Percentiles rank a stretch among this genome's conserved stretches.
phyloP scores from a whole-genome alignment of 164 flowering plant species.

The Aristolochia contorta region DNA sequence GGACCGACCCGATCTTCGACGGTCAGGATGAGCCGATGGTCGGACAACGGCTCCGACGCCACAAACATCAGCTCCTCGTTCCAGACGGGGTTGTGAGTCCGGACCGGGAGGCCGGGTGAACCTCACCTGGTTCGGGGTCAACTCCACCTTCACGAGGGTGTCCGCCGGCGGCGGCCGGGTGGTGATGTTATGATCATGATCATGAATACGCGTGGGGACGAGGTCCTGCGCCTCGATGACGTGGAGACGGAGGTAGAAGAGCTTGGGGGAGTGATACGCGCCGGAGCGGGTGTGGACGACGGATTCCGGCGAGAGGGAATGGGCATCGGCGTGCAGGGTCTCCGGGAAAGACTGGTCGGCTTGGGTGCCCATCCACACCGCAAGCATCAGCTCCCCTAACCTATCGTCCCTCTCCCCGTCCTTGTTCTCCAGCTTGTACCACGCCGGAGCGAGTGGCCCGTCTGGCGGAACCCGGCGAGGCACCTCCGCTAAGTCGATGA shows the following conservation, averaged over 20 bases:
- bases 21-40: slow-evolving; percentile 35
- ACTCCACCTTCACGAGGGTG: slow-evolving; percentile 36
- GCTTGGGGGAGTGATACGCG: slow-evolving; percentile 81
- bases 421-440: slow-evolving; percentile 66
- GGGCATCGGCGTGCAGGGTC: slow-evolving; percentile 85
- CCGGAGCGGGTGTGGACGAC: slow-evolving; percentile 52
- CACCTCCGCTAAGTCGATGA: slow-evolving; percentile 50
- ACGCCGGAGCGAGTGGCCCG: slow-evolving; percentile 83
- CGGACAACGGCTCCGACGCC: slow-evolving; percentile 62
- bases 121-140: slow-evolving; percentile 37
- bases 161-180: slow-evolving; percentile 31
- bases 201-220: slow-evolving; percentile 33
- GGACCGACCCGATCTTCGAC: slow-evolving; percentile 52
- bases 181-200: too few relatives aligned
- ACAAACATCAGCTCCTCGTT: slow-evolving; percentile 76
- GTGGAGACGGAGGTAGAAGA: slow-evolving; percentile 57
- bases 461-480: slow-evolving; percentile 85
- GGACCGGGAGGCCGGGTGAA: slow-evolving; percentile 22
- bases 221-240: slow-evolving; percentile 83
- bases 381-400: slow-evolving; percentile 74
- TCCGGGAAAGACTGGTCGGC: slow-evolving; percentile 80
- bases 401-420: slow-evolving; percentile 32
- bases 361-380: slow-evolving; percentile 95
- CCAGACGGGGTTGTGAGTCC: slow-evolving; percentile 45
- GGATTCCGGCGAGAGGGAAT: slow-evolving; percentile 29